A percentile compares a stretch with the other conserved stretches of the same genome.
Conservation (phyloP, 2,329 filamentous ascomycete species). For the Pseudogymnoascus pannorum region DNA sequence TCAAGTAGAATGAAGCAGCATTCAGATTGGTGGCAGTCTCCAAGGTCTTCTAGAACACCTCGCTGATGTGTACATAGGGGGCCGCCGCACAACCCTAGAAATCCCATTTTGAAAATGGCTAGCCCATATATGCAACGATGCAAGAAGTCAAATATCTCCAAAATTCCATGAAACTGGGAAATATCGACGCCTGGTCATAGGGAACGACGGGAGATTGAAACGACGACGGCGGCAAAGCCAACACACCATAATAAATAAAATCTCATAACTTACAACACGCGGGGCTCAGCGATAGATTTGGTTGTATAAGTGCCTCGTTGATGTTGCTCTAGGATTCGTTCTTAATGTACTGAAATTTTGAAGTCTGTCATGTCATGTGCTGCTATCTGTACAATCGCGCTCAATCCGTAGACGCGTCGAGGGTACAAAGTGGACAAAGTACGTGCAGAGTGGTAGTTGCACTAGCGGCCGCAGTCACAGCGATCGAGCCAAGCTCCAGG, state of each 20-base stretch:
- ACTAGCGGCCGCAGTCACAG: constrained; percentile 6
- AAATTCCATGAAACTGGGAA: neutral
- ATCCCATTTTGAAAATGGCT: neutral
- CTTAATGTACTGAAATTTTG: neutral
- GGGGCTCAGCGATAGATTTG: too few species aligned
- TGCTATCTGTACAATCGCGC: neutral
- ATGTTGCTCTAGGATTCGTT: neutral
- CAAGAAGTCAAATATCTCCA: neutral
- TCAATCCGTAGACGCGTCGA: constrained; percentile 1
- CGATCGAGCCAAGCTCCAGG: constrained; percentile 3
- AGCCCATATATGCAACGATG: neutral
- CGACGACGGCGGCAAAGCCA: neutral
- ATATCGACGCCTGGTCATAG: neutral
- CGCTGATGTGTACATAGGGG: neutral
- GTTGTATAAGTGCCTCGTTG: neutral
- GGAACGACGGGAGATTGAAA: neutral
- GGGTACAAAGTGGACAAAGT: neutral
- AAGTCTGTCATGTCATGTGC: constrained; percentile 6
- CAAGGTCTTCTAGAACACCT: neutral
- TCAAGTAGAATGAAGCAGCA: neutral
- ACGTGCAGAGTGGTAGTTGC: neutral
- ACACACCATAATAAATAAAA: neutral
- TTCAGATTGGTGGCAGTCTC: neutral
- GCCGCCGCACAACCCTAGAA: neutral
- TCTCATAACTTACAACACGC: neutral